Base-by-base conservation (phyloP, 1,139 yeast genomes). In the Yamadazyma aaseri region DNA sequence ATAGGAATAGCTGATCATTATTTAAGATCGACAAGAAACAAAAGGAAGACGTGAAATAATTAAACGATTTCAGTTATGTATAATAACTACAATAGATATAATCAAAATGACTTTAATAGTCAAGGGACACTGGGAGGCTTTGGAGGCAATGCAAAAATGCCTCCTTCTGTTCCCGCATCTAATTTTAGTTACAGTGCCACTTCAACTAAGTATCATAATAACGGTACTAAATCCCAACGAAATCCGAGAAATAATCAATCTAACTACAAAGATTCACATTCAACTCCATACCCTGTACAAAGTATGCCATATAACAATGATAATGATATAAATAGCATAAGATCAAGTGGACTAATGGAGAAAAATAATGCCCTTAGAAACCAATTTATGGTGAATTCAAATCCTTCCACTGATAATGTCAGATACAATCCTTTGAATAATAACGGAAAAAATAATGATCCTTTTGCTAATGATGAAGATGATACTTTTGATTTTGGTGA, bases 381-480 rank as follows among this genome's bases (percentile, higher is more conserved):
- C 14, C 49, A 48, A 33, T 48, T 48, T 29, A 39, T 48, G 40
- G 40, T 46, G 6, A 47, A 47, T 28, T 39, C 46, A 2, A 44
- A 45, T 24, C 39, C 41, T 5, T 45, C 52, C 2, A 20, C 32
- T 6, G 45, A 43, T 18, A 35, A 33, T 20, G 13, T 44, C 6
- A 26, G 35, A 16, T 39, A 37, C 28, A 26, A 32, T 22, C 30
- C 29, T 5, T 10, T 26, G 5, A 15, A 23, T 32, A 8, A 25
- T 10, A n/a, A n/a, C n/a, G n/a, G n/a, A n/a, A n/a, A n/a, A n/a
- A 22, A 26, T 11, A 8, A 29, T n/a, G 15, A 5, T 5, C 14
- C n/a, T 9, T 15, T 32, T 29, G 37, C 30, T 3, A 38, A 37
- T 10, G 41, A 39, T 13, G 48, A 42, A 17, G 47, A 40, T n/a